Evolutionary conservation across 306 rosid genomes (phyloP).

Genomic region (Vigna reflexopilosa): DNA sequence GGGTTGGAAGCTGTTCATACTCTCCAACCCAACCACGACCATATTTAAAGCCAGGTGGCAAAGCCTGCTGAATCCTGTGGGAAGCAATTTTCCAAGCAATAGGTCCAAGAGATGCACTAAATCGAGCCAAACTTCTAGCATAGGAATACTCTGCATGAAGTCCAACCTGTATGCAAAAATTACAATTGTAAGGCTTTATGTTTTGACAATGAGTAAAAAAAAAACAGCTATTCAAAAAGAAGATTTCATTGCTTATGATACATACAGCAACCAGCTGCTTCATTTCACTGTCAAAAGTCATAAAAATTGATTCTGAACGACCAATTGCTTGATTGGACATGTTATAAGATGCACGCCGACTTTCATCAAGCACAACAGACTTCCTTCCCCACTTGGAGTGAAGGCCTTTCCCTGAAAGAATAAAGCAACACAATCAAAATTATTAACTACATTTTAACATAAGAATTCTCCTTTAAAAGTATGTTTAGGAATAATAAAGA

Average conservation of each 20-base stretch:
- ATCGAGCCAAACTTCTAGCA: conserved; percentile 96
- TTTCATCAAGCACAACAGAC: conserved; percentile 66
- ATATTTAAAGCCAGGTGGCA: conserved; percentile 82
- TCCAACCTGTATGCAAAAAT: conserved; percentile 71
- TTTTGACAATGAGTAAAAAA: background rate
- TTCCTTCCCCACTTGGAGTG: conserved; percentile 82
- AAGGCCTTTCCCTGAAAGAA: conserved; percentile 68
- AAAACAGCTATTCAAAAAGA: conserved; percentile 38
- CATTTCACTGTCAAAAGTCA: conserved; percentile 83
- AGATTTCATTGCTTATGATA: conserved; percentile 39
- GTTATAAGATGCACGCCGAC: conserved; percentile 80
- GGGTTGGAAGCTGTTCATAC: conserved; percentile 90
- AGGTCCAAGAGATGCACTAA: conserved; percentile 90
- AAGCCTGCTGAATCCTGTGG: conserved; percentile 79
- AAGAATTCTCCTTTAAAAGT: background rate
- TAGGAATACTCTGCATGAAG: conserved; percentile 94
- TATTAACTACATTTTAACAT: conserved; percentile 27
- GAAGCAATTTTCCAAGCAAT: conserved; percentile 95
- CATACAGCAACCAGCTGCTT: conserved; percentile 94
- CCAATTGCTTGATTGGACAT: conserved; percentile 59
- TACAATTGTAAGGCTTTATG: conserved; percentile 17
- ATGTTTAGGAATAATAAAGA: conserved; percentile 1
- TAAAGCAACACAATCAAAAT: conserved; percentile 46
- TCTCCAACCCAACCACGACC: conserved; percentile 99
- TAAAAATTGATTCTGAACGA: conserved; percentile 74